Conservation (phyloP, 305 asterid genomes). For the Striga hermonthica region DNA sequence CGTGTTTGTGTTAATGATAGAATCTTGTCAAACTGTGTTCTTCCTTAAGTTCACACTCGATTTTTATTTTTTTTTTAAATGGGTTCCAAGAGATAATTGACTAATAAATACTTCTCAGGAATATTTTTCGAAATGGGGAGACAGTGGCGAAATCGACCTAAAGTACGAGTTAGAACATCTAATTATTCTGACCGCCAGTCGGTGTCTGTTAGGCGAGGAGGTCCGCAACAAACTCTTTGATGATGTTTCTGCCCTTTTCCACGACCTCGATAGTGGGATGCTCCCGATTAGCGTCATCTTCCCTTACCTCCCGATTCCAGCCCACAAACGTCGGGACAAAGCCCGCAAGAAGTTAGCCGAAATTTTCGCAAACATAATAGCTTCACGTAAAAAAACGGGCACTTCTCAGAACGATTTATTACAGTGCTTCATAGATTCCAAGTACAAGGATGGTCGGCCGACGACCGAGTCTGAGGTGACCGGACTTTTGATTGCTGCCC, state of each 20-base stretch:
- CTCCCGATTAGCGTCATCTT: constrained; percentile 62
- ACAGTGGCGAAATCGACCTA: constrained; percentile 59
- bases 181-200: constrained; percentile 57
- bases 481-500: constrained; percentile 91
- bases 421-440: constrained; percentile 83
- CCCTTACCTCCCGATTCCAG: constrained; percentile 64
- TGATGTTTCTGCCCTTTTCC: constrained; percentile 66
- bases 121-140: constrained; percentile 66
- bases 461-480: constrained; percentile 80
- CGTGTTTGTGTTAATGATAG: neutral
- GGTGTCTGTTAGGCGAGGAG: constrained; percentile 65
- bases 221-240: constrained; percentile 61
- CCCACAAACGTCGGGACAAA: constrained; percentile 54
- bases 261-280: constrained; percentile 61
- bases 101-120: too few relatives aligned
- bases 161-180: constrained; percentile 58
- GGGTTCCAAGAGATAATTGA: too few relatives aligned
- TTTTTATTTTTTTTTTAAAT: too few relatives aligned
- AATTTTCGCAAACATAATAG: constrained; percentile 46
- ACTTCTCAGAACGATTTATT: constrained; percentile 46
- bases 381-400: constrained; percentile 50
- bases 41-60: too few relatives aligned
- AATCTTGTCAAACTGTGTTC: neutral
- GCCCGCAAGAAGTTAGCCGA: constrained; percentile 56
- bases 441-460: constrained; percentile 83